Percentiles rank a stretch among this genome's conserved stretches.
Conservation (phyloP, 2,329 filamentous ascomycete species). For the Microcyclospora tardicrescens region DNA sequence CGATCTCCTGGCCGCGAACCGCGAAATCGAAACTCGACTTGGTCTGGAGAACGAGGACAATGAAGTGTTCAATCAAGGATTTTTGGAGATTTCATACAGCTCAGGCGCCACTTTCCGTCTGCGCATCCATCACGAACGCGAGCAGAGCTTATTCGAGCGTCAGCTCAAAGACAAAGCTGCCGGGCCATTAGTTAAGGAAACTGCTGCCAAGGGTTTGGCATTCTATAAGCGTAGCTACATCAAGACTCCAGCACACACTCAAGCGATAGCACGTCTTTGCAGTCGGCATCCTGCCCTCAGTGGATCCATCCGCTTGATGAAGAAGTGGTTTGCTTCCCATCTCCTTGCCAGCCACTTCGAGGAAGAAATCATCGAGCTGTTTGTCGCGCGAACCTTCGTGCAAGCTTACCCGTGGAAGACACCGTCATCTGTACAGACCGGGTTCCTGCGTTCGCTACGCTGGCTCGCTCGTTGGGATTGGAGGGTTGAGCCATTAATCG, state of each 20-base stretch:
- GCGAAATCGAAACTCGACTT: constrained; percentile 51
- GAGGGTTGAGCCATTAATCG: constrained; percentile 66
- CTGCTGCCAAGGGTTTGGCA: constrained; percentile 56
- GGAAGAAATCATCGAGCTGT: constrained; percentile 72
- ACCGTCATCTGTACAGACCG: constrained; percentile 64
- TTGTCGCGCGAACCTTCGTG: constrained; percentile 66
- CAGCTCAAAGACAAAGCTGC: constrained; percentile 60
- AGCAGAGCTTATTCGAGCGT: constrained; percentile 68
- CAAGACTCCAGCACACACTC: constrained; percentile 64
- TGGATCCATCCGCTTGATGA: constrained; percentile 68
- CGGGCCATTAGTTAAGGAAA: constrained; percentile 52
- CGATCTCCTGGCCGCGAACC: constrained; percentile 52
- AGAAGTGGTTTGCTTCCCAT: constrained; percentile 80
- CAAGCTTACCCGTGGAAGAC: constrained; percentile 67
- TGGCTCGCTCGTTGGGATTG: constrained; percentile 87
- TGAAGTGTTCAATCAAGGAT: constrained; percentile 62
- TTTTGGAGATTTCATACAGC: constrained; percentile 67
- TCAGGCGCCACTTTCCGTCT: constrained; percentile 65
- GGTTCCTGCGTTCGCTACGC: constrained; percentile 67
- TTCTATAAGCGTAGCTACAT: constrained; percentile 58
- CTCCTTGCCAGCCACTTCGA: constrained; percentile 63
- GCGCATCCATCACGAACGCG: constrained; percentile 78
- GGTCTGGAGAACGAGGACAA: constrained; percentile 66
- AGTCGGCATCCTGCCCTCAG: constrained; percentile 71
- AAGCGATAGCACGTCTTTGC: constrained; percentile 66